phyloP scores from a whole-genome alignment of 257 asterid species.

The Solanum ossicruentum region DNA sequence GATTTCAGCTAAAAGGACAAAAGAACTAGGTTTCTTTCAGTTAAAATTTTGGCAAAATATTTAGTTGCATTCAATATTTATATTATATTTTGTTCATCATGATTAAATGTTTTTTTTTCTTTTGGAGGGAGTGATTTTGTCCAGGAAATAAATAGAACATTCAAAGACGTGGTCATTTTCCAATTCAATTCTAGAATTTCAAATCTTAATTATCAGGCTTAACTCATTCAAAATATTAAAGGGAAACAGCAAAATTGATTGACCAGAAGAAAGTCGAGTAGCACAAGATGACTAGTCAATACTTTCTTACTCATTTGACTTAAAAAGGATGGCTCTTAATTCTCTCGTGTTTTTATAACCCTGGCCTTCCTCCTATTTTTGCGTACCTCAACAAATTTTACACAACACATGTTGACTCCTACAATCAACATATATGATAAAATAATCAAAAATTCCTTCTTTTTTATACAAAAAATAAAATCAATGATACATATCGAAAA shows the following conservation, averaged over 20 bases:
- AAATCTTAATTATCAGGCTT: not conserved
- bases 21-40: not conserved
- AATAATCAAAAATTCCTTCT: too few species aligned
- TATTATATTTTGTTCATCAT: not conserved
- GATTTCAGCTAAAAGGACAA: not conserved
- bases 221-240: not conserved
- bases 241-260: not conserved
- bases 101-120: not conserved
- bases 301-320: not conserved
- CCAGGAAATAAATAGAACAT: not conserved
- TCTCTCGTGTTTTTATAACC: not conserved
- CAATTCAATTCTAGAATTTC: not conserved
- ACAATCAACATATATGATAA: too few species aligned
- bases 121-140: not conserved
- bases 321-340: not conserved
- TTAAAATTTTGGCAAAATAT: not conserved
- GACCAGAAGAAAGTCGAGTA: not conserved
- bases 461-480: too few species aligned
- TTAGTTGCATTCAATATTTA: not conserved
- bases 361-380: too few species aligned
- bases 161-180: not conserved
- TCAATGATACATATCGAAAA: too few species aligned
- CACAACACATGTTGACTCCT: too few species aligned
- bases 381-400: not conserved
- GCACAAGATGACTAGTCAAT: not conserved